Evolutionary conservation across 192 early-diverging fungal species (phyloP).

Genomic region (Entomortierella parvispora): DNA sequence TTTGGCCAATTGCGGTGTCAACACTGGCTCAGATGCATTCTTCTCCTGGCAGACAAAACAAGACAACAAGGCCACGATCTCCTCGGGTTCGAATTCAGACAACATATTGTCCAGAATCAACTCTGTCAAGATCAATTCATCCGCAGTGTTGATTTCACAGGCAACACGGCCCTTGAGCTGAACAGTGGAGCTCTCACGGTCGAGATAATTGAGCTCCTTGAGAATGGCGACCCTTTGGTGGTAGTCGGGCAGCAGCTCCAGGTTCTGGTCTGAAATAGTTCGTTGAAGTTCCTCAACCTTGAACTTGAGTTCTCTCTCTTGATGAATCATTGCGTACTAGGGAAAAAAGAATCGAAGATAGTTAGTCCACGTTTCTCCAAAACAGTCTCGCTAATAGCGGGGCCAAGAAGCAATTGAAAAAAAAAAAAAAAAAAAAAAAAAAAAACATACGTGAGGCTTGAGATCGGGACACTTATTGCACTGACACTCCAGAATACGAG

Average conservation of each 20-base stretch:
- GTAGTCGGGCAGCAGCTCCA: slow-evolving; percentile 94
- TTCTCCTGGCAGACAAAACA: slow-evolving; percentile 97
- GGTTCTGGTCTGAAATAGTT: slow-evolving; percentile 90
- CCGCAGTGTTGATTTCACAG: slow-evolving; percentile 97
- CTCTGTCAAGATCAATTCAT: slow-evolving; percentile 94
- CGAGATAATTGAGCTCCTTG: slow-evolving; percentile 82
- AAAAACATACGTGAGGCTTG: slow-evolving; percentile 72
- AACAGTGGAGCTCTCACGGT: slow-evolving; percentile 81
- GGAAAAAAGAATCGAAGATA: not conserved
- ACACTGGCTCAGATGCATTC: slow-evolving; percentile 66
- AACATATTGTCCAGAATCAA: slow-evolving; percentile 94
- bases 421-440: not conserved
- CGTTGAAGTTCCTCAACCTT: slow-evolving; percentile 80
- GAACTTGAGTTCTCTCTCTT: slow-evolving; percentile 67
- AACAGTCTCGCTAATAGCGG: not conserved
- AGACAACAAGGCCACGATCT: slow-evolving; percentile 93
- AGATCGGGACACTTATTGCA: slow-evolving; percentile 84
- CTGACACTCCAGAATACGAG: slow-evolving; percentile 64
- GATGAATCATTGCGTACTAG: slow-evolving; percentile 63
- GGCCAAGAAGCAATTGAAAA: not conserved
- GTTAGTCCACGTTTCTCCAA: not conserved
- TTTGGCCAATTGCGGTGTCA: slow-evolving; percentile 72
- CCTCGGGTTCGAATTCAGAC: slow-evolving; percentile 88
- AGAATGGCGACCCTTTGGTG: slow-evolving; percentile 89
- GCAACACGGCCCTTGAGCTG: slow-evolving; percentile 96